A percentile compares a stretch with the other conserved stretches of the same genome.
Conservation (phyloP, 2,329 filamentous ascomycete species). For the Colletotrichum abscissum region DNA sequence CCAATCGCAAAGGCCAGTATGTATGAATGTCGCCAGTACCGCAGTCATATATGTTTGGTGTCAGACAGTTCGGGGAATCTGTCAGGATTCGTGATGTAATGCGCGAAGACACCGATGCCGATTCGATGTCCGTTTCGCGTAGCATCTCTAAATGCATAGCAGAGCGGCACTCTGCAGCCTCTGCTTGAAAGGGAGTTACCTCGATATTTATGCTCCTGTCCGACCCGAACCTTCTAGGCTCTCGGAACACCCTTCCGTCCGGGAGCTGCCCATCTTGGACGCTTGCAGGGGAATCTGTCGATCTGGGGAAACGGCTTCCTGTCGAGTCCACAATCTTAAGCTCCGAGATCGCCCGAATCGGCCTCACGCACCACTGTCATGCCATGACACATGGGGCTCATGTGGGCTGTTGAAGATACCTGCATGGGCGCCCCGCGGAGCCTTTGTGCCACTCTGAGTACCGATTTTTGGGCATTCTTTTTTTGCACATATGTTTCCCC, state of each 20-base stretch:
- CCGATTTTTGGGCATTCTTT: neutral
- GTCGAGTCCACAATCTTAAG: neutral
- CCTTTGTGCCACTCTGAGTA: neutral
- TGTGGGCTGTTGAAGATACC: neutral
- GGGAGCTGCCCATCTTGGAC: neutral
- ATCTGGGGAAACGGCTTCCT: slow-evolving; percentile 10
- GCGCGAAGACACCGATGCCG: slow-evolving; percentile 23
- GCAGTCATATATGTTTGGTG: neutral
- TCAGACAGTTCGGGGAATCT: neutral
- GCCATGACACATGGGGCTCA: neutral
- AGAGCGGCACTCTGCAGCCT: neutral
- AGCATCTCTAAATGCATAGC: slow-evolving; percentile 39
- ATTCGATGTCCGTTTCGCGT: slow-evolving; percentile 40
- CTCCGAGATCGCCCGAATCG: neutral
- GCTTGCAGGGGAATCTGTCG: slow-evolving; percentile 13
- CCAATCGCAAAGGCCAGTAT: neutral
- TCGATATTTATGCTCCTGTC: slow-evolving; percentile 10
- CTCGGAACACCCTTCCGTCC: neutral
- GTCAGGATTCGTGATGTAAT: neutral
- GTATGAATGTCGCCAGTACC: too few species aligned
- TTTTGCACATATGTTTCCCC: neutral
- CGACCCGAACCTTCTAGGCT: neutral
- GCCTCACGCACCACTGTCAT: neutral
- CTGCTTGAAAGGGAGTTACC: neutral
- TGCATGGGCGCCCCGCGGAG: neutral